Base-by-base conservation (phyloP, 352 stramenopile species). In the Plasmopara muralis region DNA sequence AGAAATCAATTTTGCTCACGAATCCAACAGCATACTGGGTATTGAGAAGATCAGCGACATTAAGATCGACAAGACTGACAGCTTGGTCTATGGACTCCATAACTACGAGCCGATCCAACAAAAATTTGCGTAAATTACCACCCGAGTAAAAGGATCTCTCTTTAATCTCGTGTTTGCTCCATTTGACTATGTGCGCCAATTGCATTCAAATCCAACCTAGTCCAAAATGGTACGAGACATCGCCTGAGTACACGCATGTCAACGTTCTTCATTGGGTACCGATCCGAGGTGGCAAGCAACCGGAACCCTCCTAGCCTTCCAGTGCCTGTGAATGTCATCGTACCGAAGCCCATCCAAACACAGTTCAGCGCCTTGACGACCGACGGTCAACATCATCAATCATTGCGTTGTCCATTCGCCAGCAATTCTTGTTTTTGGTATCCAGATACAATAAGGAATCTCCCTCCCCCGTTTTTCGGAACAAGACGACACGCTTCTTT, bases 211-310 rank as follows among this genome's bases (percentile, higher is more conserved):
- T 68, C 51, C 6, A 38, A 61, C 13, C 16, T n/a, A 2, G 60
- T 64, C 55, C 60, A 68, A 54, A 63, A 68, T 6, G 61, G 47
- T 14, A 60, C 50, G 14, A 64, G 50, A 55, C 56, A 64, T 51
- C 16, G 43, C 20, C 48, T 58, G 35, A 31, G 16, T 2, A 46
- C 41, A 46, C 1, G 6, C 16, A 9, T 2, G 41, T 46, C 41
- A 15, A 16, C 41, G 12, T 46, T 15, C 41, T 46, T 46, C 20
- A 46, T 33, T n/a, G 41, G 41, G 12, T 33, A 46, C 7, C n/a
- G 41, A 46, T n/a, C 41, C 29, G 41, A 33, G 16, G 41, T 46
- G 41, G 41, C 41, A 12, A 46, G 41, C 16, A 46, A 8, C 1
- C 16, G 41, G 16, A 46, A 46, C 41, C 18, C 6, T 46, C 14